Evolutionary conservation across 495 filamentous ascomycete species (phyloP), one percentile per base, ranked within the genome.

Genomic region (Aspergillus panamensis): DNA sequence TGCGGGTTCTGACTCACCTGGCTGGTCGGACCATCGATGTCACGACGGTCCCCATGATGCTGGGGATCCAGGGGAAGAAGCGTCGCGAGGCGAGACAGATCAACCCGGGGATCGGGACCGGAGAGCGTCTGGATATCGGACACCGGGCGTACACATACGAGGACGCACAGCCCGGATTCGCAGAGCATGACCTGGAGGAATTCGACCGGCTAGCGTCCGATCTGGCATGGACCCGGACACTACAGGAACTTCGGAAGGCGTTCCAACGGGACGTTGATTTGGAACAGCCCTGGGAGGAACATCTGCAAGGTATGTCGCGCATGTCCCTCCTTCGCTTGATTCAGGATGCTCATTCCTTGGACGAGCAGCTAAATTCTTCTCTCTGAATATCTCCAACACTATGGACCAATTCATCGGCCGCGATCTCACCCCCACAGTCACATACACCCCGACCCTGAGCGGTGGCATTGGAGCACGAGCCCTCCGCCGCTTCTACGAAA

Each of bases 401-500:
- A 74, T 87, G 74, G 73, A 77, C 0, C 78, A 77, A 3, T 87
- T 84, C 61, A n/a, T 39, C 10, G 74, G 76, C 31, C 59, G 70
- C 6, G 66, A 77, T 50, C 72, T 72, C 53, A 72, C 74, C 1
- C 82, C 84, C 0, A 74, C 79, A 10, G 82, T 85, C 13, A 85
- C 86, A 17, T 75, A 80, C 54, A 73, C 72, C 0, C 80, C 82
- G 0, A 83, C 81, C 0, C 61, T 89, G 62, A 90, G 86, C 29
- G 91, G 90, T 13, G 91, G 87, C 0, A 77, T 89, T n/a, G 91
- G 91, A 0, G 68, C 80, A 6, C 75, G 82, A 40, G 80, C 82
- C 9, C 72, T 94, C n/a, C 79, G 80, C 1, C 70, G 76, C 12
- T 96, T 95, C 68, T 95, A 95, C 66, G 78, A 80, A 1, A 69